Conservation (phyloP, 225 moss, liverwort and hornwort species). For the Ulota crispa region DNA sequence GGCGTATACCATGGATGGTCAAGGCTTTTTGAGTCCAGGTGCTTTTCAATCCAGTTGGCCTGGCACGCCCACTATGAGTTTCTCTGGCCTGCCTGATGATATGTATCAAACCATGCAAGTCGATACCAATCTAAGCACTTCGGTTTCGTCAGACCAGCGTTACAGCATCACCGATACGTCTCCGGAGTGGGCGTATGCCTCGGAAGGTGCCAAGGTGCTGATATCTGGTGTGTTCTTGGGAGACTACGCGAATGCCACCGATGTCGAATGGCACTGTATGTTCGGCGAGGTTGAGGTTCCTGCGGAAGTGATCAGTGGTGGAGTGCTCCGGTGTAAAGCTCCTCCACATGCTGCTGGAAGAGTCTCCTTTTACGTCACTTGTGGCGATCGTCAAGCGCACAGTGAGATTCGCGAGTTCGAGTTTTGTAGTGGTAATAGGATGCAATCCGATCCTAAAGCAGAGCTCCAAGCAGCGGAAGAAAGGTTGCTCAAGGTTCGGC, state of each 20-base stretch:
- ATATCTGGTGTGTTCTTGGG: constrained; percentile 65
- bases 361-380: constrained; percentile 70
- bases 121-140: constrained; percentile 39
- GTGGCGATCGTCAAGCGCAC: constrained; percentile 74
- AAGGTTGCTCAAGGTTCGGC: constrained; percentile 51
- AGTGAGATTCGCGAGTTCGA: constrained; percentile 80
- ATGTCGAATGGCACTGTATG: constrained; percentile 75
- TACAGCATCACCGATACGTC: constrained; percentile 77
- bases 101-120: constrained; percentile 50
- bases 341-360: constrained; percentile 59
- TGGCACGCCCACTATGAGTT: constrained; percentile 32
- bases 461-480: constrained; percentile 46
- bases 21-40: constrained; percentile 29
- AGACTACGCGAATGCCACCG: constrained; percentile 35
- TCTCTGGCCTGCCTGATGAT: constrained; percentile 37
- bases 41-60: constrained; percentile 43
- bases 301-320: constrained; percentile 54
- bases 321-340: constrained; percentile 66
- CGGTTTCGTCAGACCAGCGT: constrained; percentile 53
- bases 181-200: constrained; percentile 71
- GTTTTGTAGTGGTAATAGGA: constrained; percentile 44
- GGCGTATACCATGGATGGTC: constrained; percentile 41
- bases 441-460: constrained; percentile 20
- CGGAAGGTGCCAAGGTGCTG: constrained; percentile 73
- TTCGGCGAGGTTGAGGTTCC: constrained; percentile 84